A percentile compares a stretch with the other conserved stretches of the same genome.
phyloP scores from a whole-genome alignment of 2,329 filamentous ascomycete genomes.

The Tympanopsis confertula region DNA sequence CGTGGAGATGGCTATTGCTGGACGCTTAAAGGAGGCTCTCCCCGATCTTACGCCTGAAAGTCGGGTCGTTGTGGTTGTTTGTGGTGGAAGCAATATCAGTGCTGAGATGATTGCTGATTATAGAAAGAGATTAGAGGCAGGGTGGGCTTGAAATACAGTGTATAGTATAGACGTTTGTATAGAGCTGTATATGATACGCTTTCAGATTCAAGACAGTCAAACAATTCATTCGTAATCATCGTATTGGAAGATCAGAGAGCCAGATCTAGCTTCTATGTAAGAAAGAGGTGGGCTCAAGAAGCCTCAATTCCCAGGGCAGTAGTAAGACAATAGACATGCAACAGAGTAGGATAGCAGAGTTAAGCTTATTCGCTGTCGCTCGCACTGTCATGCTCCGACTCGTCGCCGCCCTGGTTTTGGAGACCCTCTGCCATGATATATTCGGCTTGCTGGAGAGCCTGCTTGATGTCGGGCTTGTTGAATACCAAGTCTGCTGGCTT shows the following conservation, averaged over 20 bases:
- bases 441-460: conserved; percentile 27
- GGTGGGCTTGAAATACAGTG: conserved; percentile 15
- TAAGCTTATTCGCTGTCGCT: conserved; percentile 1
- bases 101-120: conserved; percentile 36
- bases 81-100: conserved; percentile 34
- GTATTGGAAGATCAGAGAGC: too few relatives aligned
- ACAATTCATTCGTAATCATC: too few relatives aligned
- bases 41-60: conserved; percentile 14
- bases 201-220: too few relatives aligned
- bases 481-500: conserved; percentile 30
- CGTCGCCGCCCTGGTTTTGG: conserved; percentile 18
- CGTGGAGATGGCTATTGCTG: conserved; percentile 14
- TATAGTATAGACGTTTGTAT: too few relatives aligned
- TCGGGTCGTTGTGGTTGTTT: conserved; percentile 21
- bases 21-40: conserved; percentile 11
- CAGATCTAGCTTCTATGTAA: too few relatives aligned
- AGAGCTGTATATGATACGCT: too few relatives aligned
- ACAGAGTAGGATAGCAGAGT: too few relatives aligned
- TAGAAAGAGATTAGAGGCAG: conserved; percentile 23
- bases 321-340: too few relatives aligned
- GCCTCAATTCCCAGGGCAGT: too few relatives aligned
- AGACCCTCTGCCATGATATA: conserved; percentile 31
- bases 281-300: too few relatives aligned
- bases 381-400: conserved; percentile 3
- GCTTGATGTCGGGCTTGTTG: conserved; percentile 25